Evolutionary conservation across 257 asterid genomes (phyloP).

Genomic region (Nicotiana sylvestris): DNA sequence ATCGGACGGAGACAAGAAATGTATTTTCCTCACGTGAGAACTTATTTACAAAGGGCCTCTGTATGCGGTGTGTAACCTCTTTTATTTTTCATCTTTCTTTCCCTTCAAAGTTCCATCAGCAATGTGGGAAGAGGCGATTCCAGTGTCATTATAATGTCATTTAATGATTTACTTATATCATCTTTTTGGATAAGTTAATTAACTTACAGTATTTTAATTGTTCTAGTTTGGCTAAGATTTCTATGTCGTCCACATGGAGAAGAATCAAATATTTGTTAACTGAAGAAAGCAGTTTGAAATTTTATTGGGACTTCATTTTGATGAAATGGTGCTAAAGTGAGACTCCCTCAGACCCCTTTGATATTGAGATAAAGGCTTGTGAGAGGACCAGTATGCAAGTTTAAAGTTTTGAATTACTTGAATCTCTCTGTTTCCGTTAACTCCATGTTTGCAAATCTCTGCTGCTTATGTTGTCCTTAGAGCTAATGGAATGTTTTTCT

Average conservation of each 20-base stretch:
- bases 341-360: neutral
- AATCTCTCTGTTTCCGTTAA: neutral
- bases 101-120: neutral
- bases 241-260: neutral
- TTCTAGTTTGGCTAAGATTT: neutral
- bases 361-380: neutral
- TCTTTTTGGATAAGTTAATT: neutral
- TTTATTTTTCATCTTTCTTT: constrained; percentile 10
- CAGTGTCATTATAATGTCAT: neutral
- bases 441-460: neutral
- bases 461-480: neutral
- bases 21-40: constrained; percentile 80
- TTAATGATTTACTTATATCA: neutral
- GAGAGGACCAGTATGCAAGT: neutral
- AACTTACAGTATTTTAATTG: neutral
- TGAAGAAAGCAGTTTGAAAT: neutral
- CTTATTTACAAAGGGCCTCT: constrained; percentile 71
- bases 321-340: neutral
- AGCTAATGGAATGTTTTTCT: neutral
- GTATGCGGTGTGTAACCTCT: constrained; percentile 73
- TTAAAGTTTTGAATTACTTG: neutral
- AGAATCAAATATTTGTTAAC: neutral
- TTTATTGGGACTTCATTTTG: neutral
- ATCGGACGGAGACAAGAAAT: constrained; percentile 66
- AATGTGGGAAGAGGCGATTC: neutral